A percentile compares a stretch with the other conserved stretches of the same genome.
Evolutionary conservation across 345 rosid species (phyloP).

Genomic region (Eucalyptus globulus): DNA sequence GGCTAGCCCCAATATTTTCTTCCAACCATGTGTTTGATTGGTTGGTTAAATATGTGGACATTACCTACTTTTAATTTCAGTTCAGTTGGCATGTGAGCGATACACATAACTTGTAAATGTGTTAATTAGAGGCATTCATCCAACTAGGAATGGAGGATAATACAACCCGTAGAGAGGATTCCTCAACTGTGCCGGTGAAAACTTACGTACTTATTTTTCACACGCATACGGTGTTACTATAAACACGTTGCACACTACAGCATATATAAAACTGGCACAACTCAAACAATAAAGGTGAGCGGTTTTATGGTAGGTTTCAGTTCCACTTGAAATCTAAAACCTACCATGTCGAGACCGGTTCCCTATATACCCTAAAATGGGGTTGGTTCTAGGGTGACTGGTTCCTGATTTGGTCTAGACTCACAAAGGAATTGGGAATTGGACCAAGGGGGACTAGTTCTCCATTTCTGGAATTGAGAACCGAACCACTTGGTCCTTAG

Average conservation of each 20-base stretch:
- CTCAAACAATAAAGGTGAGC: not conserved
- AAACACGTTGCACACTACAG: not conserved
- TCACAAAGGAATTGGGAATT: not conserved
- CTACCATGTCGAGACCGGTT: accelerated
- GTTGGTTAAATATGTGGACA: not conserved
- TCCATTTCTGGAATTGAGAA: not conserved
- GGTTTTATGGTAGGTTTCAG: not conserved
- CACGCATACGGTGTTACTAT: not conserved
- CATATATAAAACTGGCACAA: not conserved
- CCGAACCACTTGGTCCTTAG: too few species aligned
- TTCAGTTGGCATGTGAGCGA: not conserved
- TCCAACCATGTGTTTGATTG: not conserved
- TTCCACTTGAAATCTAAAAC: not conserved
- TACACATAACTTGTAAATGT: not conserved
- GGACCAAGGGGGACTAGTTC: not conserved
- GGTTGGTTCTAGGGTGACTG: not conserved
- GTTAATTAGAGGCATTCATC: not conserved
- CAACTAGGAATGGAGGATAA: not conserved
- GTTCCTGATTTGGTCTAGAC: too few species aligned
- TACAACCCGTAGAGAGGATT: not conserved
- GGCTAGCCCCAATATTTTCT: not conserved
- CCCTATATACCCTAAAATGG: not conserved
- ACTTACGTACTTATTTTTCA: not conserved
- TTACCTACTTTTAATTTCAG: not conserved
- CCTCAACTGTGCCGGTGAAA: not conserved